phyloP scores from a whole-genome alignment of 2,329 filamentous ascomycete species.

The Trichoderma afroharzianum region DNA sequence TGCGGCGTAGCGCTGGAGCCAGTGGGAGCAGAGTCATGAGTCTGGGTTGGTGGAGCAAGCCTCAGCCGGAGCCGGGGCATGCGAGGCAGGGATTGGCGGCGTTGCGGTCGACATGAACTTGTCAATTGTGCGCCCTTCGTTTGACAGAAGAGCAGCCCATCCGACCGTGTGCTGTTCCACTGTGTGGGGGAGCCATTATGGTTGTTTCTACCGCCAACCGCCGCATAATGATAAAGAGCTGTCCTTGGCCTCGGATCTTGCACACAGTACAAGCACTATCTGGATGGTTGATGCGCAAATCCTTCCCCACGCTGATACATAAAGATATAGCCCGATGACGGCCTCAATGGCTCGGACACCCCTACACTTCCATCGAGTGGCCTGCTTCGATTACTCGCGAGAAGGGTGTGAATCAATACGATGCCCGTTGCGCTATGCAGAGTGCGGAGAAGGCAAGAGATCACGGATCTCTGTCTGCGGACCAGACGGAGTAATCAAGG shows the following conservation, averaged over 20 bases:
- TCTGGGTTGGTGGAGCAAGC: conserved; percentile 13
- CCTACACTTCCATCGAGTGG: not conserved
- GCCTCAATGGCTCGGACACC: not conserved
- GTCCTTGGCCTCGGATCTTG: not conserved
- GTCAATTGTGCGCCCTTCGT: conserved; percentile 39
- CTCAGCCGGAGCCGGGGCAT: conserved; percentile 17
- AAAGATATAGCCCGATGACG: conserved; percentile 11
- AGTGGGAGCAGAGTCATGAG: conserved; percentile 17
- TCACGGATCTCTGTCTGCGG: not conserved
- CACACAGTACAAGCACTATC: not conserved
- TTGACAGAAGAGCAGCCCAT: conserved; percentile 27
- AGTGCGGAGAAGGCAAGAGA: conserved; percentile 2
- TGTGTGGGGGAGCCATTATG: conserved; percentile 2
- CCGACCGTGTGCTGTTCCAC: not conserved
- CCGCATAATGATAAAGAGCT: not conserved
- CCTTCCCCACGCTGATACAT: conserved; percentile 1
- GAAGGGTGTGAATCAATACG: not conserved
- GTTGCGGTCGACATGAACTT: conserved; percentile 19
- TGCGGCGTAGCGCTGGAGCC: conserved; percentile 18
- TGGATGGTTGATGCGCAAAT: not conserved
- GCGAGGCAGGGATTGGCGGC: conserved; percentile 15
- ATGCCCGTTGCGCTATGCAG: not conserved
- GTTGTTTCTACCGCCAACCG: not conserved
- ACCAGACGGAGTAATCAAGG: not conserved
- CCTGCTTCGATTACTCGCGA: not conserved